Evolutionary conservation across 305 asterid species (phyloP).

Genomic region (Solanum hybrid): DNA sequence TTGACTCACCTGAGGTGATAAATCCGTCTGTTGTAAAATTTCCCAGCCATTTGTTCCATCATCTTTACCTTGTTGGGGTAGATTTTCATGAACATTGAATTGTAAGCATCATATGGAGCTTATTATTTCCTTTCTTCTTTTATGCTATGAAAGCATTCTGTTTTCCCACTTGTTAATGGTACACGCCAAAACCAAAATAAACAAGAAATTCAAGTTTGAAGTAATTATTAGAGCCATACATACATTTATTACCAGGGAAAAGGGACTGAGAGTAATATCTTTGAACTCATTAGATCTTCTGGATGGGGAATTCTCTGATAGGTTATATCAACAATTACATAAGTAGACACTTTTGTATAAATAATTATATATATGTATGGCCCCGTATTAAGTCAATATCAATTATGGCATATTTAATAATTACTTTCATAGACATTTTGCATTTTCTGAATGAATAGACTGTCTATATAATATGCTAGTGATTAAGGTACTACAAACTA

Average conservation of each 20-base stretch:
- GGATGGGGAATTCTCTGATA: not conserved
- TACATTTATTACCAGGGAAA: too few relatives aligned
- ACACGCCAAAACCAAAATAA: not conserved
- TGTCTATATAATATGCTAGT: not conserved
- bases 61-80: not conserved
- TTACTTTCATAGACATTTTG: not conserved
- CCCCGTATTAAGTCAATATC: not conserved
- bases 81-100: not conserved
- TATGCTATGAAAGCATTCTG: not conserved
- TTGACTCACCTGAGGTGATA: constrained; percentile 64
- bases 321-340: not conserved
- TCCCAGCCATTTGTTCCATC: constrained; percentile 8
- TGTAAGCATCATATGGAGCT: not conserved
- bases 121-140: not conserved
- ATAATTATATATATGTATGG: too few relatives aligned
- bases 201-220: not conserved
- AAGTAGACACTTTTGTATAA: not conserved
- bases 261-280: too few relatives aligned
- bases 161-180: not conserved
- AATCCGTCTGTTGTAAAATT: not conserved
- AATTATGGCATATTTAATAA: not conserved
- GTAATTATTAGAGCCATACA: not conserved
- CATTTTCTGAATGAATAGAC: not conserved
- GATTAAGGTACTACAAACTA: not conserved
- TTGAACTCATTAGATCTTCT: not conserved